Percentiles rank a stretch among this genome's conserved stretches.
phyloP scores from a whole-genome alignment of 345 rosid genomes.

The Anacardium occidentale region DNA sequence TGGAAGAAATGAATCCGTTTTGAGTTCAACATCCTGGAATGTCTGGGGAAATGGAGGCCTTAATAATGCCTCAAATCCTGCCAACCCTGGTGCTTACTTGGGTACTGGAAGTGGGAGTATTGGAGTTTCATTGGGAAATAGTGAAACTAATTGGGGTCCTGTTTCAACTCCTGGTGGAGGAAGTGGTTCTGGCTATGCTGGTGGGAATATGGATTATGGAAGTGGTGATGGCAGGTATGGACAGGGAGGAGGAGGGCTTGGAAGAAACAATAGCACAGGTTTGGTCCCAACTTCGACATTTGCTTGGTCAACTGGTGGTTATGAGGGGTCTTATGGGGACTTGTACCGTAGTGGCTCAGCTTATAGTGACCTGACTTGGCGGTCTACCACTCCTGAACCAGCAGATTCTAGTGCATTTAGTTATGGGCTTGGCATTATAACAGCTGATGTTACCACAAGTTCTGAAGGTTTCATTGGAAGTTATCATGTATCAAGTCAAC shows the following conservation, averaged over 20 bases:
- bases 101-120: slow-evolving; percentile 54
- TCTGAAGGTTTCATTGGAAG: slow-evolving; percentile 73
- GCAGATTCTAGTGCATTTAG: slow-evolving; percentile 64
- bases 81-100: slow-evolving; percentile 44
- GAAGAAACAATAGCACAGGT: slow-evolving; percentile 51
- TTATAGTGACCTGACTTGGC: slow-evolving; percentile 80
- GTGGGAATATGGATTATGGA: slow-evolving; percentile 37
- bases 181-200: slow-evolving; percentile 34
- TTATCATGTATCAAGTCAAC: slow-evolving; percentile 71
- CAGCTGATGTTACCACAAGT: slow-evolving; percentile 56
- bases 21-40: slow-evolving; percentile 56
- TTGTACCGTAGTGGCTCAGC: slow-evolving; percentile 56
- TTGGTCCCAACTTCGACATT: slow-evolving; percentile 57
- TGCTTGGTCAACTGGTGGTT: slow-evolving; percentile 49
- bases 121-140: slow-evolving; percentile 64
- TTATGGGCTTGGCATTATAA: slow-evolving; percentile 62
- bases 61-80: slow-evolving; percentile 37
- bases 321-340: slow-evolving; percentile 65
- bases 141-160: slow-evolving; percentile 68
- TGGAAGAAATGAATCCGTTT: slow-evolving; percentile 58
- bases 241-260: slow-evolving; percentile 49
- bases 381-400: slow-evolving; percentile 56
- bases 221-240: slow-evolving; percentile 42
- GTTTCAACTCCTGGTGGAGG: slow-evolving; percentile 46
- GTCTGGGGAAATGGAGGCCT: slow-evolving; percentile 83